A percentile compares a stretch with the other conserved stretches of the same genome.
phyloP scores from a whole-genome alignment of 2,329 filamentous ascomycete genomes.

The Apiospora marii region DNA sequence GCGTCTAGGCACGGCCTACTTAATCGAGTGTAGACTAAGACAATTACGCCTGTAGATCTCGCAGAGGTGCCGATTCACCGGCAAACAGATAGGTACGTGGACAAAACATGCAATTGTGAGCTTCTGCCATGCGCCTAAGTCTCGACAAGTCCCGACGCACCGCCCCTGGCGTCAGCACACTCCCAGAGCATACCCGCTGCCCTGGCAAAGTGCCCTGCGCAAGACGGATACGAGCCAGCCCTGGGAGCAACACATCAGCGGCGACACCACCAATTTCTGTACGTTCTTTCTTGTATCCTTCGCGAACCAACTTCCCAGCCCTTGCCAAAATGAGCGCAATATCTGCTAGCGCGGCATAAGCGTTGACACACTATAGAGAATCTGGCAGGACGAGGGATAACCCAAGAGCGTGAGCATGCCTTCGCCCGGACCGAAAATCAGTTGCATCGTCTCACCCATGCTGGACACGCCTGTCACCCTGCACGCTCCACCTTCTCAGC shows the following conservation, averaged over 20 bases:
- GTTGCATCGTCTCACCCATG: not conserved
- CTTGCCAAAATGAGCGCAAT: not conserved
- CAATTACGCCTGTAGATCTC: not conserved
- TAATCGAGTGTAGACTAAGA: not conserved
- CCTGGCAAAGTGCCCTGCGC: constrained; percentile 2
- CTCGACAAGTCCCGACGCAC: too few relatives aligned
- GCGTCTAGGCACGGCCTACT: not conserved
- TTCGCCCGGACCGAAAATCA: not conserved
- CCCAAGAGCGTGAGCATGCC: not conserved
- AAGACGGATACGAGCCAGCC: not conserved
- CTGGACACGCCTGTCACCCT: too few relatives aligned
- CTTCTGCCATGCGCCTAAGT: constrained; percentile 1
- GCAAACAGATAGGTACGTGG: not conserved
- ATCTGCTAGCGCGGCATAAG: not conserved
- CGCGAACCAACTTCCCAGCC: not conserved
- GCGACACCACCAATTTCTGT: not conserved
- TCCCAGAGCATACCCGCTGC: not conserved
- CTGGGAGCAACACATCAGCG: not conserved
- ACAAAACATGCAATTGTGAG: not conserved
- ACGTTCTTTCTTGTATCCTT: not conserved
- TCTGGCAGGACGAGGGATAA: too few relatives aligned
- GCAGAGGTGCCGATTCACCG: not conserved
- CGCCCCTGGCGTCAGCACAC: too few relatives aligned
- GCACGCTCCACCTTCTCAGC: too few relatives aligned
- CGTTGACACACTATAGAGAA: too few relatives aligned